phyloP scores from a whole-genome alignment of 75 land plant species.

The Pinus tabuliformis region DNA sequence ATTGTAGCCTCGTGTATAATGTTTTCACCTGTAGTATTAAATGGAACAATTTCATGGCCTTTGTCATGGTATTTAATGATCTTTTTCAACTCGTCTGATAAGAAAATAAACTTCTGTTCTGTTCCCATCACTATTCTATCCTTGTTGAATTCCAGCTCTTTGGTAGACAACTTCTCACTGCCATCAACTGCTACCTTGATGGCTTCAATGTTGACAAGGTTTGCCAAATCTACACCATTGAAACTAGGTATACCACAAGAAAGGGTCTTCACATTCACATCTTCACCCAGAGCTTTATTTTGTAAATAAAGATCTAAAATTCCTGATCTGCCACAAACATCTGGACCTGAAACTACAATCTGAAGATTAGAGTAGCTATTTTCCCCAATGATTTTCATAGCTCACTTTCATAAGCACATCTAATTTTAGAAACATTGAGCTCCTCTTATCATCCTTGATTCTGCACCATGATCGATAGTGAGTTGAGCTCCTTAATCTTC shows the following conservation, averaged over 20 bases:
- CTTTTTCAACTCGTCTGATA: constrained; percentile 14
- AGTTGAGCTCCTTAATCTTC: no score
- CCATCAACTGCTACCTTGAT: constrained; percentile 97
- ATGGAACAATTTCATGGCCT: constrained; percentile 98
- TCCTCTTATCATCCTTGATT: no score
- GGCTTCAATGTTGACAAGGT: constrained; percentile 95
- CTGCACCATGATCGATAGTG: no score
- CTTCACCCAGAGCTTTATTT: no score
- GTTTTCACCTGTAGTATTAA: constrained; percentile 87
- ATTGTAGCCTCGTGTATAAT: constrained; percentile 98
- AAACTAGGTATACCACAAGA: constrained; percentile 97
- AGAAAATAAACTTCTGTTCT: constrained; percentile 29
- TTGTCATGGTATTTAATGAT: constrained; percentile 98
- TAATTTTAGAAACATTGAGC: no score
- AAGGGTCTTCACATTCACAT: constrained; percentile 8
- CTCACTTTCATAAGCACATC: no score
- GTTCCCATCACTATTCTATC: constrained; percentile 97
- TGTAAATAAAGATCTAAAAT: no score
- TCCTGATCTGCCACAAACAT: no score
- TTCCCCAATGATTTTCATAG: no score
- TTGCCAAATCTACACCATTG: constrained; percentile 98
- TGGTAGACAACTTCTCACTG: constrained; percentile 64
- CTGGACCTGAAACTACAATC: no score
- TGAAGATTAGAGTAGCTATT: no score
- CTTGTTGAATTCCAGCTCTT: constrained; percentile 90